These are phyloP conservation scores for Alternaria ventricosa DNA, from an alignment of 2,329 filamentous ascomycete genomes.

Conservation along the genomic window DNA sequence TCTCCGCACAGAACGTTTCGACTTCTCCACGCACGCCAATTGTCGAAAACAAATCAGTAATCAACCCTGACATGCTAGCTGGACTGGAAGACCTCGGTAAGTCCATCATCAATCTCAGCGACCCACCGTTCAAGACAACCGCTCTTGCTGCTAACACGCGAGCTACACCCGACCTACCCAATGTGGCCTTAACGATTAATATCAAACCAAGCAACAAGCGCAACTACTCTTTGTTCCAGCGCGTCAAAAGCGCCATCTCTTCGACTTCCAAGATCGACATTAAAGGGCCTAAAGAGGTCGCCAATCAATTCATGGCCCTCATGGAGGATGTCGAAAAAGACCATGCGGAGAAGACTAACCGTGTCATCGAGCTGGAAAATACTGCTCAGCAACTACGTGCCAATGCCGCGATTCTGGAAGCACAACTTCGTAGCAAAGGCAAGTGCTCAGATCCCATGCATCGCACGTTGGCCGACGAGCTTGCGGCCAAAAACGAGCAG, in stretches of 20 bases:
- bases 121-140: neutral
- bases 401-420: neutral
- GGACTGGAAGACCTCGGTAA: neutral
- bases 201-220: constrained; percentile 6
- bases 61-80: neutral
- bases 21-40: neutral
- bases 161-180: neutral
- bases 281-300: constrained; percentile 10
- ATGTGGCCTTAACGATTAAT: constrained; percentile 16
- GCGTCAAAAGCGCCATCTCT: constrained; percentile 10
- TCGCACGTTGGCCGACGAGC: constrained; percentile 13
- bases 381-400: neutral
- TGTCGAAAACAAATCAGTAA: neutral
- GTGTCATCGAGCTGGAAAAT: neutral
- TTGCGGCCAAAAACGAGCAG: constrained; percentile 13
- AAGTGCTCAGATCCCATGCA: constrained; percentile 6
- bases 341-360: neutral
- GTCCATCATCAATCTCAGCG: neutral
- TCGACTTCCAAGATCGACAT: constrained; percentile 13
- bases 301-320: constrained; percentile 3
- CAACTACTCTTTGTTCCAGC: constrained; percentile 13
- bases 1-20: neutral
- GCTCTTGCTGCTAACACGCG: neutral
- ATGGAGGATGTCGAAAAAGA: constrained; percentile 9
- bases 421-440: neutral